Percentiles rank a stretch among this genome's conserved stretches.
Evolutionary conservation across 2,329 filamentous ascomycete genomes (phyloP).

Genomic region (Penicillium occitanis): DNA sequence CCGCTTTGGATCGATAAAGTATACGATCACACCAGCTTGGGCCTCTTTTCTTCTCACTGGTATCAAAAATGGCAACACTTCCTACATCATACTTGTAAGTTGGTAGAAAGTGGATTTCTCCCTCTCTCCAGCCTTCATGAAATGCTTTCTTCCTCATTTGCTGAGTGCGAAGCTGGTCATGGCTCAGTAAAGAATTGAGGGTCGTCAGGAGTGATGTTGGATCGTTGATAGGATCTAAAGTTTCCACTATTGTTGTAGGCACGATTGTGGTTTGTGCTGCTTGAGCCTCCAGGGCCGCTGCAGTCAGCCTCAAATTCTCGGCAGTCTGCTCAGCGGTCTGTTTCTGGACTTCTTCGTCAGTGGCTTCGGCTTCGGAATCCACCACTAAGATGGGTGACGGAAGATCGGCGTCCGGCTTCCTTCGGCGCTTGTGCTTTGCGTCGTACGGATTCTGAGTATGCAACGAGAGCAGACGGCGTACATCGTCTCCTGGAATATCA

Average conservation of each 20-base stretch:
- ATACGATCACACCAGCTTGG: slow-evolving; percentile 98
- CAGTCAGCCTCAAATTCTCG: slow-evolving; percentile 3
- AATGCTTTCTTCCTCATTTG: slow-evolving; percentile 78
- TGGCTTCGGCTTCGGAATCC: slow-evolving; percentile 13
- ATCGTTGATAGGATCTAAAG: slow-evolving; percentile 70
- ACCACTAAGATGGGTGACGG: slow-evolving; percentile 20
- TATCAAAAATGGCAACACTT: slow-evolving; percentile 88
- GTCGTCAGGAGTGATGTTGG: slow-evolving; percentile 87
- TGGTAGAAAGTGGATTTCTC: slow-evolving; percentile 80
- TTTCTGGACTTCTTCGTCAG: slow-evolving; percentile 14
- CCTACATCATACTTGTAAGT: slow-evolving; percentile 98
- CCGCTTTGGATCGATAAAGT: slow-evolving; percentile 73
- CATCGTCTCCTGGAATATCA: slow-evolving; percentile 84
- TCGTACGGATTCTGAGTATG: slow-evolving; percentile 80
- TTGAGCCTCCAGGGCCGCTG: background rate
- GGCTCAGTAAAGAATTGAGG: slow-evolving; percentile 78
- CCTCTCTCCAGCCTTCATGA: slow-evolving; percentile 89
- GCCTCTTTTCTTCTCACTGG: slow-evolving; percentile 87
- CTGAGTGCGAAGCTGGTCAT: slow-evolving; percentile 78
- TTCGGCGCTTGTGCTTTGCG: slow-evolving; percentile 44
- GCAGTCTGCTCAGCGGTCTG: slow-evolving; percentile 15
- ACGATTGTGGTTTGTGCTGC: background rate
- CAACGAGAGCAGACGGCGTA: slow-evolving; percentile 76
- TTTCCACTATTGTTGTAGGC: slow-evolving; percentile 46
- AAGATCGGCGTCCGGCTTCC: slow-evolving; percentile 29